A percentile compares a stretch with the other conserved stretches of the same genome.
Conservation (phyloP, 2,329 filamentous ascomycete species). For the Trichoderma lentiforme region DNA sequence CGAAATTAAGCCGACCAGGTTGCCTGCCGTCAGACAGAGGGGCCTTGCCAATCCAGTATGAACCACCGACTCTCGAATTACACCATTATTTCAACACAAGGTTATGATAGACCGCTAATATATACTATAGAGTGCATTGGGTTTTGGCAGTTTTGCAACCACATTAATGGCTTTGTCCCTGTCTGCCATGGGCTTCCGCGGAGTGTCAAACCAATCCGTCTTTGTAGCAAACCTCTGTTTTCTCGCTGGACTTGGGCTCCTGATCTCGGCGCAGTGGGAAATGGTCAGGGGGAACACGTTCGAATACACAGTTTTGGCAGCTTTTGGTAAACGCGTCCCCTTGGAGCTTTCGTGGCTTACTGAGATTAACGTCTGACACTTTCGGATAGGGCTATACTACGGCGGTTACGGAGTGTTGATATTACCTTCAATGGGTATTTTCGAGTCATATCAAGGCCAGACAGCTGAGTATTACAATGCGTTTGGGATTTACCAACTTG, state of each 20-base stretch:
- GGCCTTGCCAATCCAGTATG: neutral
- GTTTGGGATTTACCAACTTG: neutral
- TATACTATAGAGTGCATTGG: neutral
- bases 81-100: neutral
- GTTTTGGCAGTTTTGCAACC: neutral
- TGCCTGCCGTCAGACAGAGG: neutral
- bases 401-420: neutral
- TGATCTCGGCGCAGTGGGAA: neutral
- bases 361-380: neutral
- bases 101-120: neutral
- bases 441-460: neutral
- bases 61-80: neutral
- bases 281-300: neutral
- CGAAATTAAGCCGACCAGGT: neutral
- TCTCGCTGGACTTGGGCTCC: neutral
- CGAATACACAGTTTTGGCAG: neutral
- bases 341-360: neutral
- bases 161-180: neutral
- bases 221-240: slow-evolving; percentile 2
- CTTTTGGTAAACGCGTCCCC: neutral
- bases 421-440: neutral
- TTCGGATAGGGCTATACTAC: neutral
- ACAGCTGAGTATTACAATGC: neutral
- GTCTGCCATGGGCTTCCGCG: neutral
- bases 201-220: neutral